Base-by-base conservation (phyloP, 768 basidiomycete species). In the Amanita fuliginea region DNA sequence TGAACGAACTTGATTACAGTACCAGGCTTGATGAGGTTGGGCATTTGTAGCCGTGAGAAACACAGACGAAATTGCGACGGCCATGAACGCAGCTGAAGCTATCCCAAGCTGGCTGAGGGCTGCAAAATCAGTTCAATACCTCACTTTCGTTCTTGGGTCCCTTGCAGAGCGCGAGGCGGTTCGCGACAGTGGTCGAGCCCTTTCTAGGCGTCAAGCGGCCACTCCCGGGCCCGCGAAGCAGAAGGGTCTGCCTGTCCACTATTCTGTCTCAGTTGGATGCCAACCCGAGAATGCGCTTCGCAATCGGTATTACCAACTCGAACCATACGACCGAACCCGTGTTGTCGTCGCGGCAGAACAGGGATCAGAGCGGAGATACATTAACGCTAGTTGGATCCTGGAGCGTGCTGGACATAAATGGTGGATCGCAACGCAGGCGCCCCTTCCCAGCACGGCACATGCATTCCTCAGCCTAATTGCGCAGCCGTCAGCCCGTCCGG, bases 371-470 rank as follows among this genome's bases (percentile, higher is more conserved):
- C 74, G 74, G 10, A 65, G 76, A 42, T 94, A 93, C 62, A 60
- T 94, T 32, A 92, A 94, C 57, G 91, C 84, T 11, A 88, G 76
- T 58, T 92, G 89, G 84, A 81, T 92, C n/a, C 69, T 74, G 40
- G 91, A 93, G 59, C 65, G 71, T 22, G 74, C 68, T 44, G 86
- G 90, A 6, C 73, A 73, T 28, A 85, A 80, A 57, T 81, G 78
- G 78, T 90, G 88, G 85, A 85, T 93, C 51, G 87, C 88, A 2
- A 75, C 86, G 0, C 90, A 93, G 60, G 91, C 90, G 0, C 88
- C 91, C 0, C 65, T 90, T 30, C 77, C 73, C 4, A 60, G 68
- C 42, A 87, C 89, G 0, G 71, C 76, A 0, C 84, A 92, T 58
- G 67, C 86, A 4, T 91, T 91, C 63, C 76, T 94, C 59, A 85